These are phyloP conservation scores for Paramecium bursaria DNA, from an alignment of 73 alveolate genomes.

Conservation along the genomic window DNA sequence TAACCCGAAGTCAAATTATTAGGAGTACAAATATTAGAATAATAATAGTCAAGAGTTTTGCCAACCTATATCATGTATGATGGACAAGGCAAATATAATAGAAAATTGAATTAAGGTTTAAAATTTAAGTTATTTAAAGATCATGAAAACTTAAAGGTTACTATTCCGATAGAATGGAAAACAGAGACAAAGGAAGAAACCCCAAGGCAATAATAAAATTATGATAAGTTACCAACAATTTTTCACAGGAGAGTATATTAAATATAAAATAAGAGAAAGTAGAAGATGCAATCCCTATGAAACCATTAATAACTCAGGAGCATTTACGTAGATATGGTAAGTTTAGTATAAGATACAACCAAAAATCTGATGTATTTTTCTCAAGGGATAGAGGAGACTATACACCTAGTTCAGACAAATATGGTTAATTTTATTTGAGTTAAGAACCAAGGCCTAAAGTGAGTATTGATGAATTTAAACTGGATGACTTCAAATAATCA, in stretches of 20 bases:
- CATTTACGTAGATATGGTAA: conserved; percentile 52
- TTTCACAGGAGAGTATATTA: conserved; percentile 4
- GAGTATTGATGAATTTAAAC: conserved; percentile 15
- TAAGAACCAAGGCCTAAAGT: conserved; percentile 36
- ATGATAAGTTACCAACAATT: conserved; percentile 21
- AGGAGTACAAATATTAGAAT: too few relatives aligned
- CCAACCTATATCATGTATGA: conserved; percentile 51
- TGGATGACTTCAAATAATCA: neutral
- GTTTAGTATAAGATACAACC: conserved; percentile 28
- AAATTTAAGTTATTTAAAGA: neutral
- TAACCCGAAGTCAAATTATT: too few relatives aligned
- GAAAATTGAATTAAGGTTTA: conserved; percentile 30
- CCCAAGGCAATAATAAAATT: neutral
- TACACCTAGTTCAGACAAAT: conserved; percentile 21
- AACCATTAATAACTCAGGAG: conserved; percentile 24
- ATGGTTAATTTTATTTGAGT: conserved; percentile 56
- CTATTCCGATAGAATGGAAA: conserved; percentile 18
- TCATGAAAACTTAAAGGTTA: conserved; percentile 38
- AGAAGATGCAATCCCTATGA: conserved; percentile 4
- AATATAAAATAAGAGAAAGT: neutral
- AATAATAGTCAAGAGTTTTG: conserved; percentile 56
- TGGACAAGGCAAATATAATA: conserved; percentile 48
- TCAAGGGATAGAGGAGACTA: neutral
- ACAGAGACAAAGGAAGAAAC: neutral
- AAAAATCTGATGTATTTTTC: conserved; percentile 21